These are phyloP conservation scores for Acanthamoeba lenticulata DNA, from an alignment of 208 protist species.

Conservation along the genomic window DNA sequence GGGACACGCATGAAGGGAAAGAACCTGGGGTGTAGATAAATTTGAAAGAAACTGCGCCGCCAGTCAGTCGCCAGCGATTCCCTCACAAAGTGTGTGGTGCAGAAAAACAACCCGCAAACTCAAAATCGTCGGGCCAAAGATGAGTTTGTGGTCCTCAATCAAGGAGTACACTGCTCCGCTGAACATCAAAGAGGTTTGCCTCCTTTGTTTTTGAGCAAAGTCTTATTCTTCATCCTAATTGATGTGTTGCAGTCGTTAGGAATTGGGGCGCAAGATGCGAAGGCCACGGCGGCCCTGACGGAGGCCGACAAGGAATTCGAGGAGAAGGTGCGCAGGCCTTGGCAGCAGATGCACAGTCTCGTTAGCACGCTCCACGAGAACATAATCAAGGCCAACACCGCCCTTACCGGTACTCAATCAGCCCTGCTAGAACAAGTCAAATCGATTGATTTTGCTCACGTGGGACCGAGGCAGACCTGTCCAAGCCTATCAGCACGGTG, in stretches of 20 bases:
- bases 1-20: too few relatives aligned
- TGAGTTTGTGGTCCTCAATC: constrained; percentile 49
- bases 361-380: constrained; percentile 22
- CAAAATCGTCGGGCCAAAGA: too few relatives aligned
- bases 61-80: too few relatives aligned
- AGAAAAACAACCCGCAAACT: too few relatives aligned
- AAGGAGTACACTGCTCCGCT: constrained; percentile 50
- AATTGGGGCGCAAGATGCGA: neutral
- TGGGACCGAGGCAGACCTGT: too few relatives aligned
- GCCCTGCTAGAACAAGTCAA: neutral
- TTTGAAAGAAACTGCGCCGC: too few relatives aligned
- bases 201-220: neutral
- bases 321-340: constrained; percentile 38
- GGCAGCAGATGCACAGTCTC: constrained; percentile 41
- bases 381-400: constrained; percentile 10
- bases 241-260: neutral
- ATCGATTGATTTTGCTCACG: neutral
- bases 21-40: too few relatives aligned
- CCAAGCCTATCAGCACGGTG: neutral
- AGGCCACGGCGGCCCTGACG: constrained; percentile 10
- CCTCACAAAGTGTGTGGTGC: too few relatives aligned
- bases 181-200: neutral
- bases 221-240: neutral
- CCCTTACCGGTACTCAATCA: neutral
- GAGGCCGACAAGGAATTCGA: constrained; percentile 58